Evolutionary conservation across 2,329 filamentous ascomycete species (phyloP).

Genomic region (Ophiostoma sp.): DNA sequence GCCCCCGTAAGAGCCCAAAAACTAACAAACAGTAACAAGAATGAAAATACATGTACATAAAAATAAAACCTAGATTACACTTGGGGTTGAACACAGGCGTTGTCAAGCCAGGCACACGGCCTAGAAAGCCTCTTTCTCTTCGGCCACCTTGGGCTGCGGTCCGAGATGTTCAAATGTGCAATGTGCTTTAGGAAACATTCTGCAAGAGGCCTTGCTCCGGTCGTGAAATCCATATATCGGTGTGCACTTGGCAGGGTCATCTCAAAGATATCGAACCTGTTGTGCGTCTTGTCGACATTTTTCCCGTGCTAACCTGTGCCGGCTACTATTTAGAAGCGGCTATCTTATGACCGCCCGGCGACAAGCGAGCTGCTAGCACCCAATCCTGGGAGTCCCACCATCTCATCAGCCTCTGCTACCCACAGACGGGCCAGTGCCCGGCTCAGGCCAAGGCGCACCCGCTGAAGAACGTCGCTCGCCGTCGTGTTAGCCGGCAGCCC

Average conservation of each 20-base stretch:
- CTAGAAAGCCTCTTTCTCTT: neutral
- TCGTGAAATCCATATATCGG: no score
- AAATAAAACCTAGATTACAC: neutral
- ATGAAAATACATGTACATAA: neutral
- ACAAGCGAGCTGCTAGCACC: neutral
- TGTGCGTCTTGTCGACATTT: no score
- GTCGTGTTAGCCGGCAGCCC: slow-evolving; percentile 52
- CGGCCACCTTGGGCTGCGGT: neutral
- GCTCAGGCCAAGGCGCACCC: slow-evolving; percentile 67
- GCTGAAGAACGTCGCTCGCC: slow-evolving; percentile 64
- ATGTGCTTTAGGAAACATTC: neutral
- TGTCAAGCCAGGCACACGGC: neutral
- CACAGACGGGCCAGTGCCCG: slow-evolving; percentile 66
- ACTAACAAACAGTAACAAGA: neutral
- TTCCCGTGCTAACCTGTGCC: no score
- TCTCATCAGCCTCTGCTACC: slow-evolving; percentile 57
- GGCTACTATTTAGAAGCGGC: neutral
- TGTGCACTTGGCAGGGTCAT: no score
- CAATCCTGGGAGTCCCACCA: slow-evolving; percentile 16
- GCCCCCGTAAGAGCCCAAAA: neutral
- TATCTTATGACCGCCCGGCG: slow-evolving; percentile 19
- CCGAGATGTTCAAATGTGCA: neutral
- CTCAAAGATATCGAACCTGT: no score
- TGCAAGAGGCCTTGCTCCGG: no score
- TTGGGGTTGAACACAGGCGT: neutral